Base-by-base conservation (phyloP, 805 yeast species). In the Ogataea nakhonphanomensis region DNA sequence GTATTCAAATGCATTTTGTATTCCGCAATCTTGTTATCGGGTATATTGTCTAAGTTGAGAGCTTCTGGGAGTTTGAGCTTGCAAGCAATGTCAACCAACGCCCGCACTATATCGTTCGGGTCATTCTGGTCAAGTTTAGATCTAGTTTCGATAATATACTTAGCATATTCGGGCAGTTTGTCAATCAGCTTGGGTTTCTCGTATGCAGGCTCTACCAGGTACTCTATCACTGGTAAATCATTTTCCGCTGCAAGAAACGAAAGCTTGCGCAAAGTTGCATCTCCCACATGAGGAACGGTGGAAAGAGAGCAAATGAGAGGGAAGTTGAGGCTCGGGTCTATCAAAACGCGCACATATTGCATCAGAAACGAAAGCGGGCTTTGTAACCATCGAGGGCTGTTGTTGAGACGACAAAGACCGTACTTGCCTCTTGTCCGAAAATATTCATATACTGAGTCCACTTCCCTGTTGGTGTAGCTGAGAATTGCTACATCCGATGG, bases 401-500 rank as follows among this genome's bases (percentile, higher is more conserved):
- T 59, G 1, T 72, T 64, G 17, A 77, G 58, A 46, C 69, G 74
- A 27, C 65, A 61, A 30, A 62, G 59, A 4, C 66, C 66, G n/a
- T 76, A 57, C 11, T 25, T 33, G 2, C 72, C 76, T 44, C 66
- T 65, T 12, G 51, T 47, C 10, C 62, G 59, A 20, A 81, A 59
- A 23, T 63, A 56, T 13, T 59, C 61, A 22, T 61, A 61, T 0
- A 77, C 55, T 0, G 58, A 47, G 9, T 68, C 65, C 7, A 79
- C 53, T 35, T 76, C 78, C 11, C 58, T 58, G 51, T 82, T 81
- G 0, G 82, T 68, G 37, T 75, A 62, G 0, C 79, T 65, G 23
- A 82, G 52, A 3, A 82, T 58, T 0, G 77, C 73, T 51, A 81
- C 67, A 53, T 82, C 82, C 7, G 63, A 58, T 0, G 68, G 70